A percentile compares a stretch with the other conserved stretches of the same genome.
Evolutionary conservation across 176 grass and related monocot genomes (phyloP).

Genomic region (Eragrostis nindensis): DNA sequence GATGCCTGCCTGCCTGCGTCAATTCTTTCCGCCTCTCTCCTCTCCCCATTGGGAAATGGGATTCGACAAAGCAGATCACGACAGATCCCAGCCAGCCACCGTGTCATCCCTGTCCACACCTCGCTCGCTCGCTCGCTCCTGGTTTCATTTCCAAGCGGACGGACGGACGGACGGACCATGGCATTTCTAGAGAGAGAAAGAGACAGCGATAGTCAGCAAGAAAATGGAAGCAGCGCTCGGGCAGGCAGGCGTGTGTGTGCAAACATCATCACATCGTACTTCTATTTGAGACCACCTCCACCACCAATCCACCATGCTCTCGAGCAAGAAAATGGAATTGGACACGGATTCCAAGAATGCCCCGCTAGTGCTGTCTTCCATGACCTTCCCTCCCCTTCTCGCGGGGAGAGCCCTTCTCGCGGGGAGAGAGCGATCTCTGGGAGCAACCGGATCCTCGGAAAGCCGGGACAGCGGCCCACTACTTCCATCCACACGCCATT

Average conservation of each 20-base stretch:
- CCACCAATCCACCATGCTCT: no score
- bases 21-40: neutral
- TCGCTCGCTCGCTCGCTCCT: neutral
- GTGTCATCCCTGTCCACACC: neutral
- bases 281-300: neutral
- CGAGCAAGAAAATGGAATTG: neutral
- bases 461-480: slow-evolving; percentile 17
- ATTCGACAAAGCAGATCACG: neutral
- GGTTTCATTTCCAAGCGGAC: neutral
- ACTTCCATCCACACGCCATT: slow-evolving; percentile 33
- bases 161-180: neutral
- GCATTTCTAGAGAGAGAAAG: slow-evolving; percentile 33
- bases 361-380: neutral
- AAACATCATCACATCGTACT: neutral
- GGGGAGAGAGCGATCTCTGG: neutral
- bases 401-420: no score
- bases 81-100: neutral
- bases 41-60: no score
- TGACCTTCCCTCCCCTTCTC: neutral
- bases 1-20: neutral
- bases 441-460: neutral
- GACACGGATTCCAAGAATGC: slow-evolving; percentile 2
- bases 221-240: neutral
- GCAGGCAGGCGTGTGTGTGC: neutral
- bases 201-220: neutral